Conservation (phyloP, 1,139 yeast genomes). For the Yamadazyma kanchanaburiensis region DNA sequence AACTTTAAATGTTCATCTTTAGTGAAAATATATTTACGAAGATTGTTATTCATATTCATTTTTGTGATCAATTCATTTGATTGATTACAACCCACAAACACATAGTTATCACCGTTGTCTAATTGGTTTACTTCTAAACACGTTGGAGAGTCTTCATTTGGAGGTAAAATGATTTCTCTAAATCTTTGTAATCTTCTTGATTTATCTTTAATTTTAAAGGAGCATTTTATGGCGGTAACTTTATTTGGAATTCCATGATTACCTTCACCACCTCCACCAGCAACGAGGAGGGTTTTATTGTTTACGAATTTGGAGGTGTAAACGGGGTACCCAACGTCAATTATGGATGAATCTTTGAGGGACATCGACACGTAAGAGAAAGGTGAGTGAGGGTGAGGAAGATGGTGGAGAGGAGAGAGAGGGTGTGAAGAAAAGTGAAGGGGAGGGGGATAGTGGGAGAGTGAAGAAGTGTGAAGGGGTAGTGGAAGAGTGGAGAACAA, state of each 20-base stretch:
- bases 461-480: too few relatives aligned
- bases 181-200: constrained; percentile 53
- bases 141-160: constrained; percentile 73
- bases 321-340: constrained; percentile 75
- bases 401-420: too few relatives aligned
- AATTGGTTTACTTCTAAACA: constrained; percentile 45
- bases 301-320: constrained; percentile 73
- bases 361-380: too few relatives aligned
- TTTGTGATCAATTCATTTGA: constrained; percentile 50
- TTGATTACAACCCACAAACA: constrained; percentile 76
- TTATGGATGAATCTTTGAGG: constrained; percentile 32
- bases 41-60: constrained; percentile 65
- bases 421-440: too few relatives aligned
- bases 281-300: constrained; percentile 60
- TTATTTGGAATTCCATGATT: constrained; percentile 84
- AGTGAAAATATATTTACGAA: constrained; percentile 59
- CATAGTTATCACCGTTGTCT: constrained; percentile 18
- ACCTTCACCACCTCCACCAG: constrained; percentile 97
- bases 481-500: too few relatives aligned
- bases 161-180: constrained; percentile 59
- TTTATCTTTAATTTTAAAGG: constrained; percentile 51
- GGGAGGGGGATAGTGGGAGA: too few relatives aligned
- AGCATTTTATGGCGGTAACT: constrained; percentile 64
- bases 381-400: too few relatives aligned
- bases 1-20: constrained; percentile 61